Conservation (phyloP, 257 asterid genomes). For the Petunia secreta region DNA sequence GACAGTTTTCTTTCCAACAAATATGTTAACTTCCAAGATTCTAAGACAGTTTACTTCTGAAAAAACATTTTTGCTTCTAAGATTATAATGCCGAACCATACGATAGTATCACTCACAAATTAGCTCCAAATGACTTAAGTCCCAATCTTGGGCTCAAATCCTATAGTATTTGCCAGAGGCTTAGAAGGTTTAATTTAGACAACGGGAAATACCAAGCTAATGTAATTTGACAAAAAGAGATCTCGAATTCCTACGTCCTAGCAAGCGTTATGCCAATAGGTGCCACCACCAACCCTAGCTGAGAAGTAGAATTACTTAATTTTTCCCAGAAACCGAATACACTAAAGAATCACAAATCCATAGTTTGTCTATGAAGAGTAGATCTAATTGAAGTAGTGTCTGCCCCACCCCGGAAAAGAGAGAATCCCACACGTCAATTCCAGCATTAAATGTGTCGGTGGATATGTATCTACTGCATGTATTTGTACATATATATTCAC, state of each 20-base stretch:
- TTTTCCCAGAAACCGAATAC: neutral
- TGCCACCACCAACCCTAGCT: neutral
- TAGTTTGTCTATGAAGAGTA: neutral
- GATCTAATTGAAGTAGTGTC: no score
- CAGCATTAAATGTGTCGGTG: no score
- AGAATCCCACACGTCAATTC: no score
- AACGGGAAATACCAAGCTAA: neutral
- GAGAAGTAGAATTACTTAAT: neutral
- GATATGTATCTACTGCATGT: no score
- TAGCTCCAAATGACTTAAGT: neutral
- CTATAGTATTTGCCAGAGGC: neutral
- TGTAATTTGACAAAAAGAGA: neutral
- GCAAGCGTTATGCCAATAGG: neutral
- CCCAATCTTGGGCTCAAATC: neutral
- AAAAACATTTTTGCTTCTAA: neutral
- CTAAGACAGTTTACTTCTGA: neutral
- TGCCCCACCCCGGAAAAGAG: no score
- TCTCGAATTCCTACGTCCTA: neutral
- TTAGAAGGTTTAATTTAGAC: neutral
- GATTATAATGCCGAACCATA: neutral
- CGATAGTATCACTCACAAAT: neutral
- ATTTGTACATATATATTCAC: no score
- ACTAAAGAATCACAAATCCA: neutral
- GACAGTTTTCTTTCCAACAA: neutral
- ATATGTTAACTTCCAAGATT: neutral